Evolutionary conservation across 768 basidiomycete species (phyloP), one percentile per base, ranked within the genome.

Genomic region (Trametes elegans): DNA sequence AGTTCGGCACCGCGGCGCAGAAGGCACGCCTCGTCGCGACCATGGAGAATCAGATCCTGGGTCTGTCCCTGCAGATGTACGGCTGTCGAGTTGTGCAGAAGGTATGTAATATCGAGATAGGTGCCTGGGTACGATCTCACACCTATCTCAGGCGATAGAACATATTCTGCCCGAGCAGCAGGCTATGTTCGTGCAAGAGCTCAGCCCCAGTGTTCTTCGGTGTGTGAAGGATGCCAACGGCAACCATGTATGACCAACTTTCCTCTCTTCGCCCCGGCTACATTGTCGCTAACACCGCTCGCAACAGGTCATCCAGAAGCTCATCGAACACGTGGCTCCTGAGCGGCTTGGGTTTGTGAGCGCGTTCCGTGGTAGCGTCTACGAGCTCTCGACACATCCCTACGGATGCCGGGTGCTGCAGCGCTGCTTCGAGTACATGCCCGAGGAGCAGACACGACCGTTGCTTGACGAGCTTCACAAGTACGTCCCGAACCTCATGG

Each of bases 361-460:
- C 40, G 73, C 78, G 5, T 94, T 97, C 75, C 76, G 80, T 5
- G 88, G 88, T 5, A 85, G 87, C 59, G 88, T 96, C 24, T 81
- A 82, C 55, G 85, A 89, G 53, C 76, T 98, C 21, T 82, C 93
- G 1, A 88, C 87, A 0, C 93, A 98, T 66, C 85, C 92, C 0
- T 97, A 92, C 63, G 95, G 95, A 1, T 98, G 96, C 66, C 87
- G 96, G 10, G 96, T 98, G 21, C 79, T 98, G 28, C 96, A 98
- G 69, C 81, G 93, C 52, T 93, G 91, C 67, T 83, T 98, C 48
- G 92, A 96, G 68, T 83, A 92, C 67, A 75, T 96, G 23, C 82
- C 89, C 0, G 79, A 83, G 23, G 79, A 80, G 9, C 80, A 84
- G 40, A 85, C 82, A 0, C 79, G 85, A 47, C 77, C 82, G 0